Evolutionary conservation across 805 yeast species (phyloP).

Genomic region (Grigorovia humatica): DNA sequence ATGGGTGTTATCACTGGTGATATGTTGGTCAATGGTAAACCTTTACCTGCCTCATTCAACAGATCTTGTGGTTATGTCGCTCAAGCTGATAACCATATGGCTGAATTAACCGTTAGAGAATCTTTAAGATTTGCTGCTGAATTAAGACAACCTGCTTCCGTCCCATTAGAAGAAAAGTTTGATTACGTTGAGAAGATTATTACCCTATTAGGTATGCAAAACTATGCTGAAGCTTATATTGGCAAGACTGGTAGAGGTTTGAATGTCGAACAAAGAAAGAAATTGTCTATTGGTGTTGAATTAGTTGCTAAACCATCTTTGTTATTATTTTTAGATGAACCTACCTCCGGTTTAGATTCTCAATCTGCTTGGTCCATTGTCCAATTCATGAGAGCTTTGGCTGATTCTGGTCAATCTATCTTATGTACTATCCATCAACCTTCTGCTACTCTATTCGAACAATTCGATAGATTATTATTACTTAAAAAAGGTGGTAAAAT

Average conservation of each 20-base stretch:
- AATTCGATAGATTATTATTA: constrained; percentile 57
- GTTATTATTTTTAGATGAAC: constrained; percentile 57
- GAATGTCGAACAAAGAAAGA: constrained; percentile 59
- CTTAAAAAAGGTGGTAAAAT: constrained; percentile 70
- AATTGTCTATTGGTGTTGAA: constrained; percentile 62
- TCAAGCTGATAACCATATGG: constrained; percentile 69
- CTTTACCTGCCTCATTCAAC: constrained; percentile 52
- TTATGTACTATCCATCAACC: constrained; percentile 74
- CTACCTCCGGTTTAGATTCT: constrained; percentile 63
- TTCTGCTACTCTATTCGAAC: constrained; percentile 56
- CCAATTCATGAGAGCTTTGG: constrained; percentile 54
- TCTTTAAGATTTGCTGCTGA: constrained; percentile 62
- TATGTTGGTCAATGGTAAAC: constrained; percentile 59
- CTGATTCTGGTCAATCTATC: constrained; percentile 64
- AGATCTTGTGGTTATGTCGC: constrained; percentile 74
- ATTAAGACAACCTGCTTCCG: constrained; percentile 55
- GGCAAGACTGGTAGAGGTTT: constrained; percentile 69
- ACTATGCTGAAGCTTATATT: constrained; percentile 68
- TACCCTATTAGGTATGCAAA: constrained; percentile 54
- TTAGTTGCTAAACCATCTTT: constrained; percentile 59
- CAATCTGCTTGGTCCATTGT: constrained; percentile 63
- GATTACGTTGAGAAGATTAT: constrained; percentile 63
- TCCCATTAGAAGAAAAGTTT: constrained; percentile 47
- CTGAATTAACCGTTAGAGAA: constrained; percentile 63
- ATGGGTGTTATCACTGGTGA: constrained; percentile 66